Evolutionary conservation across 2,329 filamentous ascomycete species (phyloP), one percentile per base, ranked within the genome.

Genomic region (Pezicula carpinea): DNA sequence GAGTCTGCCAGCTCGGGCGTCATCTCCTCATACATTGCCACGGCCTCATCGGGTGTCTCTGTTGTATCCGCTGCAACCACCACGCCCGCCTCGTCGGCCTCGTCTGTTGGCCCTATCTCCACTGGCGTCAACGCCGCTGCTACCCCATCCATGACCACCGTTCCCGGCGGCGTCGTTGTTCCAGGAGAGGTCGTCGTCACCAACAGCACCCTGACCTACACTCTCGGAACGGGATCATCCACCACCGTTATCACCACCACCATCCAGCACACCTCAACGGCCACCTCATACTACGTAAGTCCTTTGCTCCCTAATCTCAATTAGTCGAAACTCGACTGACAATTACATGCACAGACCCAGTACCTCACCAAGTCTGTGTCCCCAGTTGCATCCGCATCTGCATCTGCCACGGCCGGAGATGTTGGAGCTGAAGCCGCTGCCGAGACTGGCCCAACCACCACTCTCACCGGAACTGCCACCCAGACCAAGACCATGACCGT

Each of bases 241-340:
- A 72, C 66, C 52, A 73, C 70, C 58, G 67, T 71, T 47, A 60
- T 76, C 50, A 71, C 62, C 43, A 64, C 68, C 50, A 74, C 70
- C 50, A 60, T 68, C 54, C 55, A 68, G 58, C 59, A 66, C 55
- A 70, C 71, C 22, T 45, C 44, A 11, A 57, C 57, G 22, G 53
- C 53, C 4, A 57, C 55, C 22, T 13, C 38, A 11, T 40, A 40
- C 38, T 23, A 15, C n/a, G 38, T 40, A 40, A 40, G 38, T 40
- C 2, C 5, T 38, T 13, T 13, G 21, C 3, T 1, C 15, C 13
- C 6, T 6, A 15, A 21, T 18, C 29, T 17, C 1, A n/a, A 38
- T 14, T 31, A n/a, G 5, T n/a, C 14, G 23, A 18, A 23, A n/a
- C 15, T 18, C 13, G 26, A 11, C 26, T 29, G 13, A 29, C 26